phyloP scores from a whole-genome alignment of 352 stramenopile species.

The Phytophthora cryptogea region DNA sequence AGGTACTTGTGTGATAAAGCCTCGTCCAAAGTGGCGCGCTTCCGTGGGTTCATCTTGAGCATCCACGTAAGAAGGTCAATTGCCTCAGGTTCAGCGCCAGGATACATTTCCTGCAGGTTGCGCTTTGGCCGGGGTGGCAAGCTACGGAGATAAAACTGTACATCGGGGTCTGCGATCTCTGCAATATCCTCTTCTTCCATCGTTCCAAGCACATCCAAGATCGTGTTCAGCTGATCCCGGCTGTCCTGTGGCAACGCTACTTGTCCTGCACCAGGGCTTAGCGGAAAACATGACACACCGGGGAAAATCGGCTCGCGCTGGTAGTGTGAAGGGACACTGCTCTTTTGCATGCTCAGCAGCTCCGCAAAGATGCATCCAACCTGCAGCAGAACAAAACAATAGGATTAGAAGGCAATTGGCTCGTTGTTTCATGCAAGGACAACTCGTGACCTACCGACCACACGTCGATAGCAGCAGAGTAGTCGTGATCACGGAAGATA shows the following conservation, averaged over 20 bases:
- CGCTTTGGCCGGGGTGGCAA: conserved; percentile 68
- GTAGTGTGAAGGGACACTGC: conserved; percentile 93
- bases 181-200: conserved; percentile 87
- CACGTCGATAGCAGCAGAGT: conserved; percentile 87
- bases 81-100: conserved; percentile 76
- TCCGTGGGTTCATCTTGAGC: conserved; percentile 87
- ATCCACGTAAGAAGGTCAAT: conserved; percentile 84
- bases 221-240: conserved; percentile 87
- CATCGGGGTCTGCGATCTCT: conserved; percentile 83
- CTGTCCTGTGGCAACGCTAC: conserved; percentile 82
- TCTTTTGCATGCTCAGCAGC: conserved; percentile 96
- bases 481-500: conserved; percentile 92
- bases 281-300: conserved; percentile 90
- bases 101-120: conserved; percentile 86
- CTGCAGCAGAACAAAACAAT: conserved; percentile 34
- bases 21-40: conserved; percentile 80
- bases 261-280: conserved; percentile 78
- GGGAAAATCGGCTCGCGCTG: conserved; percentile 95
- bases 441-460: conserved; percentile 73
- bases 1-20: conserved; percentile 86
- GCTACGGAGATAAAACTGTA: conserved; percentile 83
- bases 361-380: conserved; percentile 96
- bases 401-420: conserved; percentile 10
- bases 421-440: neutral
- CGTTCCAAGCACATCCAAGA: conserved; percentile 86